Evolutionary conservation across 495 filamentous ascomycete genomes (phyloP), one percentile per base, ranked within the genome.

Genomic region (Daldinia bambusicola): DNA sequence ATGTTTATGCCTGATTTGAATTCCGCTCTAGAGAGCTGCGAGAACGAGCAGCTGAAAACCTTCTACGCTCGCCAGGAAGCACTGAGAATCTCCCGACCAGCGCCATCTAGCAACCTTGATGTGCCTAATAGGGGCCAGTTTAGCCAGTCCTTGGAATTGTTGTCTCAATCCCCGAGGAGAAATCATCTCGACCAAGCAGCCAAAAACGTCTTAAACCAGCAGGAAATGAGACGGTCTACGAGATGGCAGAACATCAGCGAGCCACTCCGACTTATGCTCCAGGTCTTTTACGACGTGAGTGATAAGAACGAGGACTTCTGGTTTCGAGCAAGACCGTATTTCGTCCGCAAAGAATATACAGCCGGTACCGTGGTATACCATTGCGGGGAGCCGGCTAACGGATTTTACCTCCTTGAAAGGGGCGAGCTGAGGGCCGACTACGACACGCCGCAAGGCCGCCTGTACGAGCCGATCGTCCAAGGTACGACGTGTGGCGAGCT

Each of bases 401-500:
- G 88, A 22, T 98, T 99, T 80, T 98, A 97, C 74, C 86, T 99
- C n/a, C 79, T 99, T 3, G 93, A 98, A 79, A 84, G 87, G 2
- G 95, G 95, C 34, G 93, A 97, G 76, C 85, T 99, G 32, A 87
- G 93, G 38, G 93, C 90, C 0, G 93, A 95, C 70, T 99, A 98
- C 76, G 87, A 95, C 36, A 84, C 94, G 16, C 93, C 95, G 1
- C 95, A 98, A 77, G 95, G 96, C 5, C 86, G 87, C 69, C 92
- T 93, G 72, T 94, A 89, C 53, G 95, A 99, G 76, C 90, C 93
- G 67, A 97, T 99, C 45, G 92, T 98, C 2, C 93, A 93, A 7
- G 95, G 95, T 22, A 94, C 95, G 26, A 97, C 95, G 9, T 98
- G 95, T 75, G 95, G 95, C 30, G 95, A 99, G 80, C 80, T 98